A percentile compares a stretch with the other conserved stretches of the same genome.
Conservation (phyloP, 352 stramenopile species). For the Phytopythium litorale region DNA sequence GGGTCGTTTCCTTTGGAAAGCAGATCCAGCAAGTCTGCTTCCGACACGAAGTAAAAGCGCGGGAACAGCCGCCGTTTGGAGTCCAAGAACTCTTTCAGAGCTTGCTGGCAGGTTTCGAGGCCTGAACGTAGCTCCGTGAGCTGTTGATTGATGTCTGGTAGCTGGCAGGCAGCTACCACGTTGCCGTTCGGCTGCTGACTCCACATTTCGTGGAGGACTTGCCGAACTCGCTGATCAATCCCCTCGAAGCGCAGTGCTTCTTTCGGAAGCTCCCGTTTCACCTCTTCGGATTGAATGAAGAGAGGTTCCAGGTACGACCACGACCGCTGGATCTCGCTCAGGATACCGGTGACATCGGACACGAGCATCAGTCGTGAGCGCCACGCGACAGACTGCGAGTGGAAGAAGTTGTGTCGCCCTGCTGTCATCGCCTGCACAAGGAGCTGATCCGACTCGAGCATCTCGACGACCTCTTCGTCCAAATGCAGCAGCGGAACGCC, state of each 20-base stretch:
- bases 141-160: slow-evolving; percentile 66
- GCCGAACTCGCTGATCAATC: slow-evolving; percentile 78
- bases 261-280: slow-evolving; percentile 92
- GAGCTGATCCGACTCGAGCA: slow-evolving; percentile 94
- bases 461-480: slow-evolving; percentile 92
- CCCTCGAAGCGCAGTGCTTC: slow-evolving; percentile 85
- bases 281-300: slow-evolving; percentile 94
- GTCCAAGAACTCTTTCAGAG: slow-evolving; percentile 93
- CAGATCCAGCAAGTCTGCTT: slow-evolving; percentile 93
- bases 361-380: slow-evolving; percentile 55
- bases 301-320: slow-evolving; percentile 95
- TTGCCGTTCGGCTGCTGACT: slow-evolving; percentile 62
- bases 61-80: slow-evolving; percentile 91
- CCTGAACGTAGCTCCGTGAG: slow-evolving; percentile 73
- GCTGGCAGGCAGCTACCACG: slow-evolving; percentile 73
- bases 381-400: slow-evolving; percentile 54
- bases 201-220: slow-evolving; percentile 79
- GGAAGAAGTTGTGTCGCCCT: slow-evolving; percentile 67
- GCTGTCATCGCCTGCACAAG: slow-evolving; percentile 92
- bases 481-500: slow-evolving; percentile 83
- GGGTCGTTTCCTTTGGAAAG: slow-evolving; percentile 91
- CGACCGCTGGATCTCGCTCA: slow-evolving; percentile 93
- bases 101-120: slow-evolving; percentile 93
- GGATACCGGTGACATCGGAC: slow-evolving; percentile 79
- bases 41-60: slow-evolving; percentile 95